A percentile compares a stretch with the other conserved stretches of the same genome.
phyloP scores from a whole-genome alignment of 2,329 filamentous ascomycete genomes.

The Aureobasidium mangrovei region DNA sequence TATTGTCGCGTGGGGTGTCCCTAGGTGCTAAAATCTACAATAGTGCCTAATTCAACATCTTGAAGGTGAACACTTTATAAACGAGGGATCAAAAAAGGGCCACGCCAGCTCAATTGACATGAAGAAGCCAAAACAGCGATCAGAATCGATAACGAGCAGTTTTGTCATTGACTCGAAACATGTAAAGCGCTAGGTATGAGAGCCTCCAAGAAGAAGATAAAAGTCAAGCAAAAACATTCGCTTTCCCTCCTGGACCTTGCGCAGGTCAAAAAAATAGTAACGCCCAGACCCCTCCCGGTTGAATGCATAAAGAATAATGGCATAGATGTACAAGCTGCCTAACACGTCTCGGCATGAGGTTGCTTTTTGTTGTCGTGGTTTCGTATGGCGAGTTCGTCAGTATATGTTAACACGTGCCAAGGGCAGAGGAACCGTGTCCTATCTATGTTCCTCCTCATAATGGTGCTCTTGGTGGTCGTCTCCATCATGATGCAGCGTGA shows the following conservation, averaged over 20 bases:
- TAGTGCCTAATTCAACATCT: no score
- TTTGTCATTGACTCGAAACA: no score
- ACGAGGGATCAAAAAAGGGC: no score
- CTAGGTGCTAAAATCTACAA: no score
- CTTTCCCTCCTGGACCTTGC: neutral
- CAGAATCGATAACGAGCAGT: no score
- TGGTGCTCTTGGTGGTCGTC: conserved; percentile 43
- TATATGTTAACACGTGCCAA: neutral
- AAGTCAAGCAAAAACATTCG: conserved; percentile 3
- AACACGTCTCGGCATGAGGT: neutral
- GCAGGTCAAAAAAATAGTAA: neutral
- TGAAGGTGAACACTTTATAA: no score
- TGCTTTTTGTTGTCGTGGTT: conserved; percentile 4
- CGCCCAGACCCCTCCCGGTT: neutral
- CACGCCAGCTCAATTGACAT: no score
- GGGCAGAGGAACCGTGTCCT: conserved; percentile 3
- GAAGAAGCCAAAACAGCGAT: no score
- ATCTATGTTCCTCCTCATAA: conserved; percentile 7
- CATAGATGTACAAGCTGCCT: conserved; percentile 10
- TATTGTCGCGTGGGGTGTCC: no score
- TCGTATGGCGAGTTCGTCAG: neutral
- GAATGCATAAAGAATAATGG: conserved; percentile 11
- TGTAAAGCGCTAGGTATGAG: no score
- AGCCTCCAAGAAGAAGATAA: neutral
- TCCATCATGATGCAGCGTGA: conserved; percentile 92